These are phyloP conservation scores for Hanseniaspora osmophila DNA, from an alignment of 805 yeast species.

Conservation along the genomic window DNA sequence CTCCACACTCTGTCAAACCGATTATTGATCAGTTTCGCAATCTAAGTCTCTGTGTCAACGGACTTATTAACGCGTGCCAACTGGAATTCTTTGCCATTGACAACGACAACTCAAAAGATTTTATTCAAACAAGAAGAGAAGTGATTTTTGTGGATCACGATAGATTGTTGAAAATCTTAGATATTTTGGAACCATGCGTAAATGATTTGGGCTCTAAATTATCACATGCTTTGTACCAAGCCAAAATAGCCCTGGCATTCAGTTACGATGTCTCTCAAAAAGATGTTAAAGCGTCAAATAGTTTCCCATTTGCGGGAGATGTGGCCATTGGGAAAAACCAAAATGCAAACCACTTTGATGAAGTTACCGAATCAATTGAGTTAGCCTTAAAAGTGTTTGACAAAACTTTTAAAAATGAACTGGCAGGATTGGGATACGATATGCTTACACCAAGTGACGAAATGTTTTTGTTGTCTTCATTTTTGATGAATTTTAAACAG, in stretches of 20 bases:
- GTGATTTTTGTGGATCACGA: conserved; percentile 24
- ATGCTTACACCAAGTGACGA: conserved; percentile 33
- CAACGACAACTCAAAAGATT: conserved; percentile 11
- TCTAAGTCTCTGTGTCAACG: conserved; percentile 25
- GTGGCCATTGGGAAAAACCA: too few species aligned
- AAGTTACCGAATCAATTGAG: conserved; percentile 14
- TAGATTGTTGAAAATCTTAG: conserved; percentile 20
- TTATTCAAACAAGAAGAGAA: conserved; percentile 19
- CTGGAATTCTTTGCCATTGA: conserved; percentile 27
- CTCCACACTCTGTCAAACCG: conserved; percentile 29
- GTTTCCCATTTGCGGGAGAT: too few species aligned
- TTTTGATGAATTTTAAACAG: conserved; percentile 33
- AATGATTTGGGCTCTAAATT: conserved; percentile 22
- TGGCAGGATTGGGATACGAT: conserved; percentile 20
- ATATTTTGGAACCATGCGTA: conserved; percentile 21
- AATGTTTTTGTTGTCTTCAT: conserved; percentile 35
- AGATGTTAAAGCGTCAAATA: conserved; percentile 9
- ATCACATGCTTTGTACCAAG: conserved; percentile 21
- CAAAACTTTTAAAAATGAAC: conserved; percentile 20
- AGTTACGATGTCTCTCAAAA: conserved; percentile 27
- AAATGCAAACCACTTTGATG: conserved; percentile 9
- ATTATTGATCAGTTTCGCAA: conserved; percentile 22
- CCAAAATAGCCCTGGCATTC: conserved; percentile 24
- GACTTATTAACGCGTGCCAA: conserved; percentile 35
- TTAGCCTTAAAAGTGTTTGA: conserved; percentile 25